Base-by-base conservation (phyloP, 306 rosid genomes). In the Rosa multiflora region DNA sequence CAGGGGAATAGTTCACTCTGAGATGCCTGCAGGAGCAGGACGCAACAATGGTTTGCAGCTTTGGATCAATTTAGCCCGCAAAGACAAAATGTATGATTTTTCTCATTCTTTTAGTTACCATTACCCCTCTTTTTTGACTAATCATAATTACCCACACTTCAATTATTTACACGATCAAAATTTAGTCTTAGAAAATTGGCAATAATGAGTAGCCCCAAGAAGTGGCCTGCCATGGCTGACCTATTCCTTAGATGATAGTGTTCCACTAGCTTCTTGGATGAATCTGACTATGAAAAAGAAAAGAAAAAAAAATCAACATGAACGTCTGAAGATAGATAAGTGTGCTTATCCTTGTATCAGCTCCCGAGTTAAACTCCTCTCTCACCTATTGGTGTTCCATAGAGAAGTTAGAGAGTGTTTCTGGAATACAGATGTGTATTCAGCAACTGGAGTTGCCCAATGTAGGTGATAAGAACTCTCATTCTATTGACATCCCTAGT, bases 1-100 rank as follows among this genome's bases (percentile, higher is more conserved):
- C 40, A 90, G 99, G 84, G 99, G 99, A 70, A 95, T 95, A 23
- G 78, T 95, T 79, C 99, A 95, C 85, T 95, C 99, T 59, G 99
- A 95, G 85, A 95, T 95, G 99, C 98, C 99, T 49, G 93, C 86
- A 15, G 94, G 89, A 71, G 94, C 84, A 85, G 94, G 86, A 67
- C 82, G 82, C 81, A 90, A 93, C 86, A 87, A 78, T 78, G 99
- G 98, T 4, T 47, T 95, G 82, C 99, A 95, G 78, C 91, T 95
- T 5, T 95, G 99, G 99, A 95, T 95, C 89, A 95, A 95, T 82
- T 83, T 95, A 79, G 73, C 94, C 73, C 77, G 93, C 21, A 81
- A 68, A 13, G 89, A 95, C 83, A 95, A 95, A 87, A 95, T 92
- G 99, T 95, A 87, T 70, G 80, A 52, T 20, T 20, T 68, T 49